Base-by-base conservation (phyloP, 179 eudicot species). In the Spinacia oleracea region DNA sequence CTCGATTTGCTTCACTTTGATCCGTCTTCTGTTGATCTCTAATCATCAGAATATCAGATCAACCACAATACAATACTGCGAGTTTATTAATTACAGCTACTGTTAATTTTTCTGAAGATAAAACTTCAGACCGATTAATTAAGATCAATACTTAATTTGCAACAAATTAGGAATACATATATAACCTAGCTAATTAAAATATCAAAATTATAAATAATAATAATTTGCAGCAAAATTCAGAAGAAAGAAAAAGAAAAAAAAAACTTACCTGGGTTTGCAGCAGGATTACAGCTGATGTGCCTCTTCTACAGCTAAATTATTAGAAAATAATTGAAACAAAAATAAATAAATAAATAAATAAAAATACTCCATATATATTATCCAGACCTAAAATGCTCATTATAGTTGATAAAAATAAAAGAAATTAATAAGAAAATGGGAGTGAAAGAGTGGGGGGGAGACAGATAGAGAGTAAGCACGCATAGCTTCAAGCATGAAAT, bases 391-490 rank as follows among this genome's bases (percentile, higher is more conserved):
- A 16, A 14, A 51, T 51, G 1, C n/a, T n/a, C n/a, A 6, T 51
- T 51, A 4, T 45, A 45, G 50, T 11, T 45, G 1, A 45, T 45
- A 18, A 48, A 2, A 48, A 5, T 16, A 48, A 48, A 48, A 48
- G 18, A 4, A 48, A 16, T 5, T 14, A 48, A 48, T 0, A 5
- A 48, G 6, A 12, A 53, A 23, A 32, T n/a, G 18, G 59, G 51
- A 11, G 67, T 1, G 53, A 50, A 59, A 69, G 51, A 45, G 74
- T 55, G 42, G 34, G 72, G 79, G 87, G 88, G 86, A 79, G 95
- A 88, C 91, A 85, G 89, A 77, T 15, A 89, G 91, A 91, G 87
- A 21, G 89, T 86, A 81, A 91, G 91, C 95, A 91, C 95, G 45
- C 80, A 91, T 83, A 87, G 92, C 87, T 89, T 88, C 91, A 79